phyloP scores from a whole-genome alignment of 2,329 filamentous ascomycete species.

The Aspergillus aculeatus region DNA sequence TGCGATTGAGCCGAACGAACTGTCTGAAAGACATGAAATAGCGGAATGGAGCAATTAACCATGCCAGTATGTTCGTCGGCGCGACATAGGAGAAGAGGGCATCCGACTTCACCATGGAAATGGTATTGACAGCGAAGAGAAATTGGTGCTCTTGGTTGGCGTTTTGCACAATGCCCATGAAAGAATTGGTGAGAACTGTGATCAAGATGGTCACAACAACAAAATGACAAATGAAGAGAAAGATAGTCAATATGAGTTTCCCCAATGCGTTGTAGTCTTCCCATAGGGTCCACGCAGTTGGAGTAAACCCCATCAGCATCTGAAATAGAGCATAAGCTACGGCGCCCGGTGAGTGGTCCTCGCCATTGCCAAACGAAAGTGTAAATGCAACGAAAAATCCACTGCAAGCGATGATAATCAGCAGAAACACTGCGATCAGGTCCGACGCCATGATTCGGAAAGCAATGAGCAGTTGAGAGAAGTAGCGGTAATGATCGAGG shows the following conservation, averaged over 20 bases:
- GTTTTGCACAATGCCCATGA: slow-evolving; percentile 92
- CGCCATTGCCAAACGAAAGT: slow-evolving; percentile 66
- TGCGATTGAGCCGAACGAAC: slow-evolving; percentile 85
- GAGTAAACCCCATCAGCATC: slow-evolving; percentile 92
- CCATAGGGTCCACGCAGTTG: slow-evolving; percentile 90
- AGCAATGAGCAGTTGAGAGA: slow-evolving; percentile 89
- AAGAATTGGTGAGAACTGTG: slow-evolving; percentile 93
- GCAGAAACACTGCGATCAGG: slow-evolving; percentile 75
- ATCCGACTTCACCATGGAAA: slow-evolving; percentile 98
- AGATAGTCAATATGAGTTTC: slow-evolving; percentile 71
- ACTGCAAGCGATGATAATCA: slow-evolving; percentile 84
- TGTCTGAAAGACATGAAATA: slow-evolving; percentile 75
- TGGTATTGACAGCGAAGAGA: slow-evolving; percentile 92
- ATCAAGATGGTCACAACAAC: slow-evolving; percentile 91
- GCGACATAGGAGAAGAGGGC: slow-evolving; percentile 91
- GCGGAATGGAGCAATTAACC: slow-evolving; percentile 79
- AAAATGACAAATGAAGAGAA: slow-evolving; percentile 93
- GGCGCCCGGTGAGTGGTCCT: slow-evolving; percentile 63
- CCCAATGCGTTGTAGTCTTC: slow-evolving; percentile 77
- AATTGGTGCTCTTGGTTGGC: slow-evolving; percentile 91
- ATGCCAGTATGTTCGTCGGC: slow-evolving; percentile 86
- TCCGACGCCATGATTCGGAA: slow-evolving; percentile 94
- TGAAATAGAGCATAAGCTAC: slow-evolving; percentile 93
- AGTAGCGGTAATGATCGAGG: slow-evolving; percentile 92
- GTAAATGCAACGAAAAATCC: slow-evolving; percentile 96